Evolutionary conservation across 108 stramenopile species (phyloP), one percentile per base, ranked within the genome.

Genomic region (Skeletonema marinoi): DNA sequence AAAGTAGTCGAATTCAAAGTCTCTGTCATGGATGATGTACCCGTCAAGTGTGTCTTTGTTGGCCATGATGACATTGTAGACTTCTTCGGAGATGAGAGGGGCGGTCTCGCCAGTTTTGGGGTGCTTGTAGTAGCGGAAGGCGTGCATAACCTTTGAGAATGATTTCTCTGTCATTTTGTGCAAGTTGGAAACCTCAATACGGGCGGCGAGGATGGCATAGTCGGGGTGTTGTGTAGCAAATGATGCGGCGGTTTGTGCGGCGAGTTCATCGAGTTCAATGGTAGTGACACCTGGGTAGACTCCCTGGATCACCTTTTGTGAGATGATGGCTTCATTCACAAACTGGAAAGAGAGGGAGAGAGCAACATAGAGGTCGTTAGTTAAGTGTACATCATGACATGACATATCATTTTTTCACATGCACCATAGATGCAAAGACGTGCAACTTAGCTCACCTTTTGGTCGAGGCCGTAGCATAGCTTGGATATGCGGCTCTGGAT

Each of bases 181-280:
- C 35, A 99, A 81, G 85, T 98, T 98, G 44, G 96, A 97, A 2
- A 99, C 95, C 19, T 96, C 95, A 82, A 99, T 98, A 33, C 99
- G 92, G 17, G 98, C 99, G 2, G 99, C 99, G 54, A 99, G 92
- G 72, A 96, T 87, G 65, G 96, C 91, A 68, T 95, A 99, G 81
- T 99, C 98, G 29, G 99, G 99, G 80, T 99, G 99, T 71, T 96
- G 96, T 35, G 98, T 98, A 46, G 97, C 87, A 71, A 97, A 93
- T 65, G 98, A 98, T n/a, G 99, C 98, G 5, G 98, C 97, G 14
- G 99, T 99, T 87, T 99, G 97, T 19, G 99, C 99, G 32, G 98
- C 98, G 33, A 99, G 95, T 89, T 97, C 98, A 80, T 99, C 99
- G 32, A 99, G 92, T 81, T 99, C 98, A 25, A 46, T 63, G 65